phyloP scores from a whole-genome alignment of 2,329 filamentous ascomycete species.

The Dactylellina leptospora region DNA sequence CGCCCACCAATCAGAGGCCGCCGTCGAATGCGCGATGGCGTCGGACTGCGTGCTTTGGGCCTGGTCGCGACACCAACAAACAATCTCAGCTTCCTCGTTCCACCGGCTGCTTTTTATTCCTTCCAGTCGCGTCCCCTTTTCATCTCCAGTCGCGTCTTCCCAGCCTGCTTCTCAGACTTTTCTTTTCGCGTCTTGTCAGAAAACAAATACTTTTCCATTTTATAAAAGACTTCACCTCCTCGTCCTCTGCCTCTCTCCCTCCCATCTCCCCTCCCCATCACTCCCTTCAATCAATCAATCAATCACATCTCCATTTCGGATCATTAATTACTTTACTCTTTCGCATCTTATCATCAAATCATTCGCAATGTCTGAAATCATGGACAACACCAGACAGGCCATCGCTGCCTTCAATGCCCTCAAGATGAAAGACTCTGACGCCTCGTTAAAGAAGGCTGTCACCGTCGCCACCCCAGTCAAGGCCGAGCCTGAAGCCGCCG shows the following conservation, averaged over 20 bases:
- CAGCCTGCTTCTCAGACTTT: background rate
- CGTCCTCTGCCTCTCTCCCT: background rate
- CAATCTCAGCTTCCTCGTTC: too few species aligned
- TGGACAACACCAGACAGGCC: constrained; percentile 67
- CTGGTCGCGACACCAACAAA: too few species aligned
- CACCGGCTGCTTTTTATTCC: background rate
- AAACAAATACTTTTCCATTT: constrained; percentile 40
- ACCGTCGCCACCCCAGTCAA: constrained; percentile 68
- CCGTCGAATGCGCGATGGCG: too few species aligned
- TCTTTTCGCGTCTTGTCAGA: constrained; percentile 39
- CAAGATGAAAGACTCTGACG: constrained; percentile 84
- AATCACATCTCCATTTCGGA: constrained; percentile 48
- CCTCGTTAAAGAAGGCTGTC: constrained; percentile 77
- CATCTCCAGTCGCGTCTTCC: background rate
- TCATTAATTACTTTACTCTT: constrained; percentile 1
- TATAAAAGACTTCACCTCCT: constrained; percentile 37
- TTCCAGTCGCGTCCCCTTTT: background rate
- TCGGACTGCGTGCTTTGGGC: too few species aligned
- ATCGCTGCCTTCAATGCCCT: constrained; percentile 85
- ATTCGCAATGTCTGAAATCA: constrained; percentile 45
- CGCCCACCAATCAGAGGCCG: background rate
- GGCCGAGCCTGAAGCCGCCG: constrained; percentile 64
- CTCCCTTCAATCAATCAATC: constrained; percentile 8
- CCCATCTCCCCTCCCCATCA: constrained; percentile 15
- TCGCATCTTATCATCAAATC: constrained; percentile 1